Base-by-base conservation (phyloP, 148 eudicot genomes). In the Fagopyrum tataricum region DNA sequence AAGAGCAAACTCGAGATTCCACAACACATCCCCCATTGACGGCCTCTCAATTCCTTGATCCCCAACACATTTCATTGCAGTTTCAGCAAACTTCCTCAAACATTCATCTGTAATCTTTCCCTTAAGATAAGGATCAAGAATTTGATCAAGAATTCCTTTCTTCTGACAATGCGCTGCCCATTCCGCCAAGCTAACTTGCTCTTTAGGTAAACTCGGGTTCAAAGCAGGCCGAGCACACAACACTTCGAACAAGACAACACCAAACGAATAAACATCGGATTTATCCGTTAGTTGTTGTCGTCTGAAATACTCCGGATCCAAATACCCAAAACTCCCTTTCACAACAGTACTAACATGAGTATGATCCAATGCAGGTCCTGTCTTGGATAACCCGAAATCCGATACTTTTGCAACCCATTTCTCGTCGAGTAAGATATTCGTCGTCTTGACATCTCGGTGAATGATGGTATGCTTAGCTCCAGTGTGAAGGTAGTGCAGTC, bases 331-430 rank as follows among this genome's bases (percentile, higher is more conserved):
- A 31, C 37, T 31, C 37, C 37, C 37, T 3, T 31, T 31, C 96
- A 0, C 98, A 17, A 91, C 94, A 0, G 98, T 93, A 79, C 96
- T 93, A 47, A 93, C 94, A 44, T 93, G 96, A 6, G 98, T 93
- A 78, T 89, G 85, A 79, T 91, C 98, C 78, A 93, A 76, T n/a
- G 90, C 75, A 24, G 98, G 98, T 23, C 96, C 98, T 1, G 94
- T 91, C 62, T 93, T 93, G 64, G 98, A 93, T 75, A 93, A 73
- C 14, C 98, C 98, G 39, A 93, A 93, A 79, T 93, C 98, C 2
- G 98, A 89, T 44, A 93, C 98, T 85, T 93, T 93, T 6, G 98
- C 98, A 31, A 91, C 96, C 89, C 89, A 93, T 67, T 91, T 31
- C 37, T 31, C 37, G 37, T 31, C 37, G 37, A 31, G 37, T 31